A percentile compares a stretch with the other conserved stretches of the same genome.
Evolutionary conservation across 1,284 basidiomycete genomes (phyloP).

Genomic region (Wallemia hederae): DNA sequence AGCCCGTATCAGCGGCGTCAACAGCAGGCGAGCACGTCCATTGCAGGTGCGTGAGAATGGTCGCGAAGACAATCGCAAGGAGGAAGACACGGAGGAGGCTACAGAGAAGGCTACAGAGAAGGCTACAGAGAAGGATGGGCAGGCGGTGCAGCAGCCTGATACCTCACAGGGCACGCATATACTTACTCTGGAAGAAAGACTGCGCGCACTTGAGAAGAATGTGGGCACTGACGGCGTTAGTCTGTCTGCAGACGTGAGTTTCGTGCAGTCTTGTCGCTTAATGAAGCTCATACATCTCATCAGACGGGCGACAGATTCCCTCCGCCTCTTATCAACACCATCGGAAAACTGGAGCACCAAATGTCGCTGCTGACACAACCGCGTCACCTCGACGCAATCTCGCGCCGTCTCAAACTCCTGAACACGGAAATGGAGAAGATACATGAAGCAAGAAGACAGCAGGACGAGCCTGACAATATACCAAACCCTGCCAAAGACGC

Average conservation of each 20-base stretch:
- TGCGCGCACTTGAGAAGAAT: background rate
- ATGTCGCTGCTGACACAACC: conserved; percentile 74
- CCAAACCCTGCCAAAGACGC: conserved; percentile 8
- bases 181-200: background rate
- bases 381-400: conserved; percentile 84
- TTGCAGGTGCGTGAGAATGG: conserved; percentile 17
- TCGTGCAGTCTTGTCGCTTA: conserved; percentile 5
- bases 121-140: conserved; percentile 3
- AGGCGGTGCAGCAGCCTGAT: conserved; percentile 3
- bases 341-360: conserved; percentile 55
- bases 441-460: conserved; percentile 22
- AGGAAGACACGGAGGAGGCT: conserved; percentile 8
- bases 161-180: background rate
- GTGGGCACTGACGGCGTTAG: background rate
- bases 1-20: conserved; percentile 5
- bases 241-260: conserved; percentile 6
- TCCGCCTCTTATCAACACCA: conserved; percentile 46
- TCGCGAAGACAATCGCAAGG: conserved; percentile 8
- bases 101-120: conserved; percentile 4
- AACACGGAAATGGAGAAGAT: conserved; percentile 73
- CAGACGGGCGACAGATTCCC: conserved; percentile 20
- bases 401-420: conserved; percentile 68
- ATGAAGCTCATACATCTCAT: conserved; percentile 19
- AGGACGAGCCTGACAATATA: conserved; percentile 10
- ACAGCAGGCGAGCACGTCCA: conserved; percentile 18